Conservation (phyloP, 2,329 filamentous ascomycete species). For the Aspergillus fumigatiaffinis region DNA sequence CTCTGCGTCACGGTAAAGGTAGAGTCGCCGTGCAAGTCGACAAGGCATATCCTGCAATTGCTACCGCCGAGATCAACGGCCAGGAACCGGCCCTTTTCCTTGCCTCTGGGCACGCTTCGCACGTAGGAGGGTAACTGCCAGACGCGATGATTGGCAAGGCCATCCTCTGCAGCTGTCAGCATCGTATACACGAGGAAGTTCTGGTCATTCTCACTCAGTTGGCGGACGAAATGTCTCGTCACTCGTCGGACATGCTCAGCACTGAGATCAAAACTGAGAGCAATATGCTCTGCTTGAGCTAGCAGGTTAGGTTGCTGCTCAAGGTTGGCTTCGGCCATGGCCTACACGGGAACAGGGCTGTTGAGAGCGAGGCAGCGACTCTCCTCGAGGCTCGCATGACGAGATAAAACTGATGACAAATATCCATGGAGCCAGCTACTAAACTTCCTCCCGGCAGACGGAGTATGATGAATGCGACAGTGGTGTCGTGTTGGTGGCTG, state of each 20-base stretch:
- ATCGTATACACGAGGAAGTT: too few species aligned
- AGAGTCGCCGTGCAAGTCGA: constrained; percentile 15
- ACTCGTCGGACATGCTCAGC: constrained; percentile 7
- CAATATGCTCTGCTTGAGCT: constrained; percentile 10
- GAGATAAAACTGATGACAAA: neutral
- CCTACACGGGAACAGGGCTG: neutral
- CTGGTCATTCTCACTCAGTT: constrained; percentile 7
- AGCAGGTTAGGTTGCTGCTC: constrained; percentile 8
- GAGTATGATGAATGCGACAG: neutral
- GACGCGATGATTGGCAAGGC: constrained; percentile 10
- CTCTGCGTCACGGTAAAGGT: constrained; percentile 13
- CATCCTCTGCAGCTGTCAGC: constrained; percentile 10
- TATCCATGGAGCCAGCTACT: neutral
- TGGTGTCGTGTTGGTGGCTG: neutral
- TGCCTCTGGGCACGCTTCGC: constrained; percentile 12
- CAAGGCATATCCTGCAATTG: constrained; percentile 19
- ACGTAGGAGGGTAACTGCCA: constrained; percentile 19
- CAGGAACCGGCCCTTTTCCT: constrained; percentile 15
- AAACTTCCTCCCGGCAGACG: too few species aligned
- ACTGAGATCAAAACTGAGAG: constrained; percentile 6
- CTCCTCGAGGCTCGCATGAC: neutral
- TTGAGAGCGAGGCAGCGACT: neutral
- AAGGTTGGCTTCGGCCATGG: neutral
- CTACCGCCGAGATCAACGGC: constrained; percentile 20
- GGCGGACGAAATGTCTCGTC: constrained; percentile 8